Base-by-base conservation (phyloP, 495 filamentous ascomycete genomes). In the Penicillium salamii region DNA sequence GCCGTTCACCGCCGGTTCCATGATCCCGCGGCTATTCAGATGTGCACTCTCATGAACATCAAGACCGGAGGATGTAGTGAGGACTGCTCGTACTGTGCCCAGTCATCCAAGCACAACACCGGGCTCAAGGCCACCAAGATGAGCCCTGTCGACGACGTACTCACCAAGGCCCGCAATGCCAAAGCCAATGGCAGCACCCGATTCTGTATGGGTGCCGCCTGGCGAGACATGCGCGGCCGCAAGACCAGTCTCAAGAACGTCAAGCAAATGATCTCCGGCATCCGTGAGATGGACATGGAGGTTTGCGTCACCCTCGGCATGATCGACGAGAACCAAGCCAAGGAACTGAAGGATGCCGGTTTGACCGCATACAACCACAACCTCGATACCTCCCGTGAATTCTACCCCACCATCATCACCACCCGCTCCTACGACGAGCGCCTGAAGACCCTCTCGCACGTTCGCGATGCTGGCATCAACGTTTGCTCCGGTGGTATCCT, bases 41-140 rank as follows among this genome's bases (percentile, higher is more conserved):
- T 92, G 72, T 92, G 89, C 74, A 95, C 89, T 2, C 74, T 95
- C 44, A 90, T 92, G 85, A 92, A 91, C 77, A 95, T 95, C 77
- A 95, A 93, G 57, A 92, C 88, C n/a, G 89, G 89, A 39, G 89
- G 89, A 20, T 95, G 89, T 67, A 84, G 78, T 60, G 89, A 92
- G 64, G 89, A 95, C 71, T 95, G 89, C 63, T 86, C 83, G 23
- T 95, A 92, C 76, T 95, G 89, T 66, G 88, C 89, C 7, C 89
- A 95, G 65, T 90, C 88, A 7, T 88, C 85, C 14, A 84, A 86
- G 34, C 84, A 95, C 75, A 65, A 81, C 38, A 92, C 89, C 3
- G 89, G 89, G 8, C 74, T 92, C 11, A 79, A 86, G 57, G 87
- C 89, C 6, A 86, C 85, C 38, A 89, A 88, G 54, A 79, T 91